Base-by-base conservation (phyloP, 495 filamentous ascomycete species). In the Lentithecium fluviatile region DNA sequence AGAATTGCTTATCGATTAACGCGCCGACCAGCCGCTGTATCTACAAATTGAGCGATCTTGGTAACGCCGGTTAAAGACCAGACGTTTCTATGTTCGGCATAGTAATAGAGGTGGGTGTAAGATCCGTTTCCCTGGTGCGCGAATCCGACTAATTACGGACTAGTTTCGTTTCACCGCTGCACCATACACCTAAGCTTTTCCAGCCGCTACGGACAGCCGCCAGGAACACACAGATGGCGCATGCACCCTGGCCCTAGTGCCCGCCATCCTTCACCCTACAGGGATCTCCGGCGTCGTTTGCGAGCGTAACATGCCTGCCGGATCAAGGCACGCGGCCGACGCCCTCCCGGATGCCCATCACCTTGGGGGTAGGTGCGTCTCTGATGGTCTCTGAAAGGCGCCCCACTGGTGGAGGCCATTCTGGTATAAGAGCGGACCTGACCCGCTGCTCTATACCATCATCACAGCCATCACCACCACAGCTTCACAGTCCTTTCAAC, bases 111-210 rank as follows among this genome's bases (percentile, higher is more conserved):
- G 47, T 12, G 37, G 21, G 10, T 20, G 48, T 21, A 36, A 24
- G 19, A 19, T 56, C 23, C 10, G n/a, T 47, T 23, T 17, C 19
- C 15, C 45, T 17, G 11, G 40, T 37, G 19, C 23, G 29, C 42
- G 45, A 15, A 52, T 20, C 43, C 46, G 1, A 34, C 51, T 55
- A 52, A 63, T 58, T 37, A 45, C 36, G 60, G 60, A 24, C 21
- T 51, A 52, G 60, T 51, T 46, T 57, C 24, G 60, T 63, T 63
- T 63, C 60, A 63, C 60, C 45, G 34, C 52, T 63, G 60, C 60
- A 56, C 46, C 59, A 23, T 34, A 42, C 24, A 10, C 26, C 58
- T 29, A 61, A 62, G 59, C 59, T 56, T 62, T 56, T 59, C 17
- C 13, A 2, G 19, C 46, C 24, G 51, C 17, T 24, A 26, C 52